These are phyloP conservation scores for Eremomyces bilateralis DNA, from an alignment of 495 filamentous ascomycete species.

Conservation along the genomic window DNA sequence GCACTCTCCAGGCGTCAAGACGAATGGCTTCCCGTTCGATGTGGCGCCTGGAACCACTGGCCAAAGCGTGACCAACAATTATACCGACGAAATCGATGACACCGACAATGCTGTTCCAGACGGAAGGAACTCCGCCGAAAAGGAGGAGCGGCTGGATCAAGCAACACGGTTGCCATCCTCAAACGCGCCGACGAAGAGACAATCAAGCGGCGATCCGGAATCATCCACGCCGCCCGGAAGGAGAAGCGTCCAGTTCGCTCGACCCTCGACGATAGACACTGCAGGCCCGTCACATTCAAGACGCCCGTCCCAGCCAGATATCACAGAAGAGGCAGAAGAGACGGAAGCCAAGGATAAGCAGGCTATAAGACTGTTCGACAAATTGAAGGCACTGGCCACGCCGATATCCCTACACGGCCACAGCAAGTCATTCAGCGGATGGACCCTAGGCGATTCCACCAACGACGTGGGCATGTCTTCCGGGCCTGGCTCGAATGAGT, in stretches of 20 bases:
- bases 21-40: constrained; percentile 9
- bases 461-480: constrained; percentile 6
- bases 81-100: not conserved
- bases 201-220: constrained; percentile 9
- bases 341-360: constrained; percentile 11
- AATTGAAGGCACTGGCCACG: constrained; percentile 20
- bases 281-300: constrained; percentile 7
- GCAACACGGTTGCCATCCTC: not conserved
- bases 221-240: constrained; percentile 17
- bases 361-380: constrained; percentile 17
- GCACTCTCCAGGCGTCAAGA: not conserved
- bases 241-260: constrained; percentile 22
- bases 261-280: constrained; percentile 11
- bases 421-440: constrained; percentile 15
- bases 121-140: not conserved
- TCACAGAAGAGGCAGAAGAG: constrained; percentile 14
- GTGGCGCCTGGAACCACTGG: not conserved
- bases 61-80: constrained; percentile 1
- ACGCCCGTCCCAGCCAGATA: constrained; percentile 9
- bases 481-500: constrained; percentile 10
- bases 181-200: constrained; percentile 8
- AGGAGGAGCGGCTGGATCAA: not conserved
- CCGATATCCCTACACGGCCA: constrained; percentile 16
- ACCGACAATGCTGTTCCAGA: not conserved
- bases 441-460: constrained; percentile 9